Evolutionary conservation across 2,329 filamentous ascomycete genomes (phyloP).

Genomic region (Aspergillus sp.): DNA sequence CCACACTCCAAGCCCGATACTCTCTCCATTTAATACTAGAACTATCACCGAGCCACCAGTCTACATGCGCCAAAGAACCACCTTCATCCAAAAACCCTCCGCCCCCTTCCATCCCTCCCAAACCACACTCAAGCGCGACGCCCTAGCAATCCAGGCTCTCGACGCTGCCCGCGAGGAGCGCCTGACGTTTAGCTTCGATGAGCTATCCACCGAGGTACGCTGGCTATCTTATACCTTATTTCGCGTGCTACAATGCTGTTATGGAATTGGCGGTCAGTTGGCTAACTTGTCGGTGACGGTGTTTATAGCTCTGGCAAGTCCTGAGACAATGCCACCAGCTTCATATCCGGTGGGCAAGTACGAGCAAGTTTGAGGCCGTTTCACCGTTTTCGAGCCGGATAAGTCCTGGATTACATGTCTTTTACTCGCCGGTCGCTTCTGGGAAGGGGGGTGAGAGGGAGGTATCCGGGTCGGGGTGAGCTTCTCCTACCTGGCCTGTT

Average conservation of each 20-base stretch:
- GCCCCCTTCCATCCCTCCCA: constrained; percentile 63
- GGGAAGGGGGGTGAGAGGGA: background rate
- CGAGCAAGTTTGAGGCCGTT: constrained; percentile 56
- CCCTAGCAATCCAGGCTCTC: constrained; percentile 59
- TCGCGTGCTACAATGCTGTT: no score
- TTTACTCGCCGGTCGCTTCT: constrained; percentile 59
- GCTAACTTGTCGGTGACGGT: background rate
- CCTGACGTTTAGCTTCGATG: constrained; percentile 69
- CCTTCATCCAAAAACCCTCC: constrained; percentile 70
- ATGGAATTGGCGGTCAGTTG: background rate
- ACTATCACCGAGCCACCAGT: background rate
- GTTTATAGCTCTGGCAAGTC: constrained; percentile 55
- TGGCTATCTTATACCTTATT: no score
- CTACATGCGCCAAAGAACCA: constrained; percentile 55
- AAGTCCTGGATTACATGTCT: constrained; percentile 78
- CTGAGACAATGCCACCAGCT: constrained; percentile 68
- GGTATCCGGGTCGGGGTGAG: background rate
- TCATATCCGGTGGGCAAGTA: constrained; percentile 75
- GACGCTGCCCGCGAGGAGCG: constrained; percentile 75
- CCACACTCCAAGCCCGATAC: no score
- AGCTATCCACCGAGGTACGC: constrained; percentile 67
- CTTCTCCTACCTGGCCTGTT: constrained; percentile 16
- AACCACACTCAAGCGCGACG: constrained; percentile 57
- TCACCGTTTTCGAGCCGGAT: constrained; percentile 73
- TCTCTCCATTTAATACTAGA: no score